Percentiles rank a stretch among this genome's conserved stretches.
Evolutionary conservation across 371 early-diverging fungal genomes (phyloP).

Genomic region (Syncephalastrum racemosum): DNA sequence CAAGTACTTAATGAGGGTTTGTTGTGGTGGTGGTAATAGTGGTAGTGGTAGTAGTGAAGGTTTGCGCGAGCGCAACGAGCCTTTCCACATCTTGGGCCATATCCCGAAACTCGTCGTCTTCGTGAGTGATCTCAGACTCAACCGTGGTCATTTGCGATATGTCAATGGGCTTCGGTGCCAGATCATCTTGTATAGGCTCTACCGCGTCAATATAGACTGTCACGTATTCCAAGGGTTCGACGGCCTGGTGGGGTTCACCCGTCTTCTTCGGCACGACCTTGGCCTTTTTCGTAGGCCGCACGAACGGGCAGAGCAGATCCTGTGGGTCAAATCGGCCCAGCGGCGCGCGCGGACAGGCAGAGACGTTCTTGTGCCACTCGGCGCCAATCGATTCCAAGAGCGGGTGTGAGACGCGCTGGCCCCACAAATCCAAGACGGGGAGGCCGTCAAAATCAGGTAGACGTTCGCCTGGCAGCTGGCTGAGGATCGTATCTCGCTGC

Average conservation of each 20-base stretch:
- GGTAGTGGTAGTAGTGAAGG: too few relatives aligned
- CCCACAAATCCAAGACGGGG: conserved; percentile 60
- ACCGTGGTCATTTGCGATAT: conserved; percentile 18
- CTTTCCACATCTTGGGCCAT: conserved; percentile 17
- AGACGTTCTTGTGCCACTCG: conserved; percentile 44
- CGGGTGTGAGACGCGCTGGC: conserved; percentile 40
- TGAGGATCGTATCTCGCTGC: conserved; percentile 50
- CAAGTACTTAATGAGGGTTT: not conserved
- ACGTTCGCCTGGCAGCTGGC: conserved; percentile 50
- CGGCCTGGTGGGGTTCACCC: not conserved
- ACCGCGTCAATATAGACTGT: conserved; percentile 8
- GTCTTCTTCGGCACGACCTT: conserved; percentile 7
- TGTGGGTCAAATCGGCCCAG: conserved; percentile 25
- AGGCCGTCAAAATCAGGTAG: conserved; percentile 48
- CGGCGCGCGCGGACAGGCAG: conserved; percentile 39
- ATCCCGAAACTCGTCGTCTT: conserved; percentile 20
- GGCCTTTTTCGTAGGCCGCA: conserved; percentile 5
- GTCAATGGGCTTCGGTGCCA: conserved; percentile 18
- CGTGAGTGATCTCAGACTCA: conserved; percentile 8
- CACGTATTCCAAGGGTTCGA: conserved; percentile 1
- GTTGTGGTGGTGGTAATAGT: not conserved
- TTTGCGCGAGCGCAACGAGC: conserved; percentile 1
- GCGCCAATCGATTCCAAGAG: conserved; percentile 43
- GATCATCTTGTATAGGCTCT: conserved; percentile 8
- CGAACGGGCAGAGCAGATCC: conserved; percentile 35